These are phyloP conservation scores for Arthrobotrys pseudoclavata DNA, from an alignment of 2,329 filamentous ascomycete genomes.

Conservation along the genomic window DNA sequence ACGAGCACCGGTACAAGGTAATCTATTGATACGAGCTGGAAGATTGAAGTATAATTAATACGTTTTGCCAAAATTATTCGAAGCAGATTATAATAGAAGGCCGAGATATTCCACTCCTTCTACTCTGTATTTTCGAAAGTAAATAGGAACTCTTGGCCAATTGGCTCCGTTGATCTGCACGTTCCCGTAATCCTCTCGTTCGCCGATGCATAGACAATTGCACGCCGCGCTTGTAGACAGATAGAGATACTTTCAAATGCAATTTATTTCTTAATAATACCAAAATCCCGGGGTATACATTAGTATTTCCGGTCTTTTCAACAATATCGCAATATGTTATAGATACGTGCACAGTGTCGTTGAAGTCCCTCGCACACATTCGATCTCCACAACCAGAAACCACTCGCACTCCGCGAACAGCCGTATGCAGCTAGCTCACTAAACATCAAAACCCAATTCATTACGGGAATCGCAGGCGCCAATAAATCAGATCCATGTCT, in stretches of 20 bases:
- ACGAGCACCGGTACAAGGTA: conserved; percentile 27
- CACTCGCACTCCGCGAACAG: conserved; percentile 31
- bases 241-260: not conserved
- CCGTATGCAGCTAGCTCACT: conserved; percentile 19
- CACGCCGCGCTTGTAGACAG: not conserved
- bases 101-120: not conserved
- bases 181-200: conserved; percentile 2
- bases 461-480: conserved; percentile 6
- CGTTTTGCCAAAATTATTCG: conserved; percentile 14
- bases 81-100: conserved; percentile 22
- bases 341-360: not conserved
- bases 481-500: not conserved
- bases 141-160: too few species aligned
- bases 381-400: not conserved
- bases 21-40: conserved; percentile 32
- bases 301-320: not conserved
- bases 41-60: not conserved
- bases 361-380: not conserved
- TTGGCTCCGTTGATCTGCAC: too few species aligned
- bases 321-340: not conserved
- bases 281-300: not conserved
- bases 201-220: not conserved
- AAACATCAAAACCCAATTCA: conserved; percentile 1
- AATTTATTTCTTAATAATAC: not conserved
- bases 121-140: too few species aligned